A percentile compares a stretch with the other conserved stretches of the same genome.
Conservation (phyloP, 192 early-diverging fungal genomes). For the Pecoramyces ruminantium region DNA sequence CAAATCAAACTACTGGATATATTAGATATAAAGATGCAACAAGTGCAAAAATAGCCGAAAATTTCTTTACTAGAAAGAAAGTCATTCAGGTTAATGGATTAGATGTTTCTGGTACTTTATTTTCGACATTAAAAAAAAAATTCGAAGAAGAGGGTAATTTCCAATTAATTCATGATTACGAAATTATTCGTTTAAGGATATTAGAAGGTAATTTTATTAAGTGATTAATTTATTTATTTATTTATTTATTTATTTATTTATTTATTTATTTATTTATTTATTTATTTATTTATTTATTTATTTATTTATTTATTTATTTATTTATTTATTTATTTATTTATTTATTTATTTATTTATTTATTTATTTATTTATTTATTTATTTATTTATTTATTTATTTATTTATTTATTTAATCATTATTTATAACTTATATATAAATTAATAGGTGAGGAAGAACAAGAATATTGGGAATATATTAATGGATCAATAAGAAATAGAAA, state of each 20-base stretch:
- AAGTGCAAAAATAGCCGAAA: neutral
- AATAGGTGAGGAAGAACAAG: neutral
- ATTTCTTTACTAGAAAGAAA: neutral
- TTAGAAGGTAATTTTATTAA: neutral
- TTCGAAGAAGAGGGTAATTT: neutral
- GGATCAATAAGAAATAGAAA: neutral
- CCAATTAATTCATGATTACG: neutral
- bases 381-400: no score
- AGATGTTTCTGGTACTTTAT: neutral
- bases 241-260: no score
- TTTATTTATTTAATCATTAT: neutral
- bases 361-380: no score
- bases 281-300: no score
- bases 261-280: no score
- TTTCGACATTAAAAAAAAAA: neutral
- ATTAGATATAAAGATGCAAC: neutral
- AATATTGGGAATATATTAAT: neutral
- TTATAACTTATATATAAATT: neutral
- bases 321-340: no score
- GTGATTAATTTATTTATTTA: no score
- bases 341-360: no score
- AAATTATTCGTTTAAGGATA: neutral
- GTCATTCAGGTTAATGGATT: neutral
- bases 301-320: no score
- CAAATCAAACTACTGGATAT: neutral